These are phyloP conservation scores for Candolleomyces aberdarensis DNA, from an alignment of 768 basidiomycete genomes.

Conservation along the genomic window DNA sequence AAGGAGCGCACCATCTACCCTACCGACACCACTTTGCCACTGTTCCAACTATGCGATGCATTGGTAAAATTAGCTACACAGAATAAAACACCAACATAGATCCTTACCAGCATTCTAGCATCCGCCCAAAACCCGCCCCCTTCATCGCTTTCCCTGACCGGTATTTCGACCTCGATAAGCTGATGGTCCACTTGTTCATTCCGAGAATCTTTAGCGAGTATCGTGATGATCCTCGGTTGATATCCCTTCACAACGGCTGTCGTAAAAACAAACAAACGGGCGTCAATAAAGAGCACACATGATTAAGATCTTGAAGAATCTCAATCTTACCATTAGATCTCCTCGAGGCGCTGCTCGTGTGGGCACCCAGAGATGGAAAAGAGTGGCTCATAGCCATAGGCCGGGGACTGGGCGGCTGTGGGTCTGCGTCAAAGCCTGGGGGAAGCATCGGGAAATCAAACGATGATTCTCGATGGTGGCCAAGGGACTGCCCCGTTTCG, in stretches of 20 bases:
- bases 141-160: constrained; percentile 45
- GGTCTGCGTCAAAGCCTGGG: neutral
- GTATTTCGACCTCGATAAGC: constrained; percentile 64
- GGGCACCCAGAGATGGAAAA: too few relatives aligned
- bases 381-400: neutral
- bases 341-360: too few relatives aligned
- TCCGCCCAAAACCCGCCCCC: constrained; percentile 69
- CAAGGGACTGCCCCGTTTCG: constrained; percentile 11
- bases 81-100: neutral
- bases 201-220: constrained; percentile 64
- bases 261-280: neutral
- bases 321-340: neutral
- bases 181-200: constrained; percentile 51
- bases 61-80: neutral
- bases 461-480: neutral
- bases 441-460: neutral
- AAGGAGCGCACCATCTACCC: constrained; percentile 60
- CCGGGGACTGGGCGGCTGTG: neutral
- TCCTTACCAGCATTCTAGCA: constrained; percentile 55
- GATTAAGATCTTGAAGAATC: neutral
- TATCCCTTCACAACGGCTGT: neutral
- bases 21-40: constrained; percentile 58
- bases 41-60: constrained; percentile 36
- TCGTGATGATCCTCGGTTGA: constrained; percentile 45
- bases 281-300: neutral